Conservation (phyloP, 129 eudicot species). For the Pittosporum tobira region DNA sequence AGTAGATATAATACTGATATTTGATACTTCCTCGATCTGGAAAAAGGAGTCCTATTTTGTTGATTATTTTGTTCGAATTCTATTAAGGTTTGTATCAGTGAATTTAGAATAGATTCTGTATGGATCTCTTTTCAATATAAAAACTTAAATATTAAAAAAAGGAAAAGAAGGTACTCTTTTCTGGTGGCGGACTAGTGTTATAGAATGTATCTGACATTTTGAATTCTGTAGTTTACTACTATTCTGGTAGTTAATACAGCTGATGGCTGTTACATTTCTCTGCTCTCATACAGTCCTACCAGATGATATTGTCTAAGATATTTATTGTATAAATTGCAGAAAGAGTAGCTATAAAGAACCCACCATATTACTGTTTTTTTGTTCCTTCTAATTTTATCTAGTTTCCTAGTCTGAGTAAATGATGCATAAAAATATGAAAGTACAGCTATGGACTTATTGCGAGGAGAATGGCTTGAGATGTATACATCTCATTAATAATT, state of each 20-base stretch:
- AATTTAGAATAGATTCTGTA: too few relatives aligned
- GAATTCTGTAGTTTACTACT: constrained; percentile 15
- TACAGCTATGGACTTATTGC: constrained; percentile 22
- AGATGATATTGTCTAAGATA: constrained; percentile 21
- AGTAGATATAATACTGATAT: too few relatives aligned
- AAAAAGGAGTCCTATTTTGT: too few relatives aligned
- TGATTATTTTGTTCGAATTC: too few relatives aligned
- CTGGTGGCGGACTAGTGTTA: too few relatives aligned
- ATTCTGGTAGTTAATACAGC: constrained; percentile 7
- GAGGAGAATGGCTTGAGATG: constrained; percentile 26
- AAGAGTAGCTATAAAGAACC: constrained; percentile 26
- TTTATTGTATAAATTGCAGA: constrained; percentile 38
- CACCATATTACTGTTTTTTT: constrained; percentile 12
- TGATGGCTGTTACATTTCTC: constrained; percentile 18
- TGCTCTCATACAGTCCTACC: constrained; percentile 18
- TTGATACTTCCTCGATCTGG: too few relatives aligned
- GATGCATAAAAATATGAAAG: constrained; percentile 25
- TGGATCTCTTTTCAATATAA: too few relatives aligned
- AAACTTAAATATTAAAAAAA: too few relatives aligned
- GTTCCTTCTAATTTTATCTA: constrained; percentile 18
- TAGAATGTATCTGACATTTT: too few relatives aligned
- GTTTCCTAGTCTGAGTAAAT: constrained; percentile 43
- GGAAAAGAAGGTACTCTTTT: too few relatives aligned
- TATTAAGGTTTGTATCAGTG: too few relatives aligned
- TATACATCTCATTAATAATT: constrained; percentile 8